A percentile compares a stretch with the other conserved stretches of the same genome.
These are phyloP conservation scores for bread wheat (Triticum aestivum) DNA, from an alignment of 176 grass and related monocot genomes.

Conservation along the genomic window IWGSC_CS_RefSeq_v2.1 NC_057803.1:500160358-500160857, in stretches of 20 bases:
- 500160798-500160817: constrained; percentile 68
- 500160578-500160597: neutral
- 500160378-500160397: too few relatives aligned
- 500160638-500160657: constrained; percentile 74
- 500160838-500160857: constrained; percentile 56
- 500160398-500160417: neutral
- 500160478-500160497: neutral
- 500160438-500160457: too few relatives aligned
- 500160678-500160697: constrained; percentile 45
- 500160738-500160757: constrained; percentile 85
- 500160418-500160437: too few relatives aligned
- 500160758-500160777: constrained; percentile 84
- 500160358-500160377: too few relatives aligned
- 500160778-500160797: constrained; percentile 64
- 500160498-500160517: neutral
- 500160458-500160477: neutral
- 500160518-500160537: neutral
- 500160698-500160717: constrained; percentile 88
- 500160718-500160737: constrained; percentile 59
- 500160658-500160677: constrained; percentile 57
- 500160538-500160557: neutral
- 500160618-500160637: constrained; percentile 42
- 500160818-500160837: constrained; percentile 48
- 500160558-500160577: neutral
- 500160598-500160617: neutral